phyloP scores from a whole-genome alignment of 371 early-diverging fungal species.

The Rhizopus arrhizus region DNA sequence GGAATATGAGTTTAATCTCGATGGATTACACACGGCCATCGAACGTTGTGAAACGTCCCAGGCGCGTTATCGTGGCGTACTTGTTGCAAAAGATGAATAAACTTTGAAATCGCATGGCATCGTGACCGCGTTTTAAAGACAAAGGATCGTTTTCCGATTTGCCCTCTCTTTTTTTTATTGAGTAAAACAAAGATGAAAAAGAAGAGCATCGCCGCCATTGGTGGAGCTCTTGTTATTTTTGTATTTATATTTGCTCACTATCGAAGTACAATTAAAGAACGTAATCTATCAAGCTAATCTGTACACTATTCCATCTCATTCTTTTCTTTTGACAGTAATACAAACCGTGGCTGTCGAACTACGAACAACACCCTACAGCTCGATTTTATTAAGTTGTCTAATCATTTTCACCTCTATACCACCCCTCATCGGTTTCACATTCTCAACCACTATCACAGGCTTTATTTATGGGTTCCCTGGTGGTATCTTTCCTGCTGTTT shows the following conservation, averaged over 20 bases:
- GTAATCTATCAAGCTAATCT: slow-evolving; percentile 4
- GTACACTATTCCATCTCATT: not conserved
- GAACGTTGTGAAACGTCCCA: slow-evolving; percentile 29
- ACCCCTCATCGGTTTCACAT: slow-evolving; percentile 46
- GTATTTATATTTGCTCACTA: slow-evolving; percentile 11
- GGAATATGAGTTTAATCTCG: slow-evolving; percentile 37
- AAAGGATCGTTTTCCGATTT: not conserved
- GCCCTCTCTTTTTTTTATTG: not conserved
- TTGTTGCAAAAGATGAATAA: slow-evolving; percentile 32
- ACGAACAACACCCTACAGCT: slow-evolving; percentile 35
- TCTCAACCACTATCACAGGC: slow-evolving; percentile 35
- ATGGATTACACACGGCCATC: slow-evolving; percentile 37
- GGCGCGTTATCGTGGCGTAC: slow-evolving; percentile 43
- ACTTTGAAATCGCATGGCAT: not conserved
- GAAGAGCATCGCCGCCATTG: slow-evolving; percentile 12
- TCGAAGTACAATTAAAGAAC: slow-evolving; percentile 14
- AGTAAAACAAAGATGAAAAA: slow-evolving; percentile 10
- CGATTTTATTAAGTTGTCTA: slow-evolving; percentile 20
- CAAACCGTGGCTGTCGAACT: slow-evolving; percentile 36
- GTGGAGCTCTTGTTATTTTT: slow-evolving; percentile 3
- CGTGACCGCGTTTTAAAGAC: no score
- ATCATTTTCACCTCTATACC: slow-evolving; percentile 43
- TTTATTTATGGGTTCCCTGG: slow-evolving; percentile 37
- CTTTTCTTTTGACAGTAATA: slow-evolving; percentile 25
- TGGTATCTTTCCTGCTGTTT: slow-evolving; percentile 28